Evolutionary conservation across 495 filamentous ascomycete species (phyloP).

Genomic region (Friedmanniomyces simplex): DNA sequence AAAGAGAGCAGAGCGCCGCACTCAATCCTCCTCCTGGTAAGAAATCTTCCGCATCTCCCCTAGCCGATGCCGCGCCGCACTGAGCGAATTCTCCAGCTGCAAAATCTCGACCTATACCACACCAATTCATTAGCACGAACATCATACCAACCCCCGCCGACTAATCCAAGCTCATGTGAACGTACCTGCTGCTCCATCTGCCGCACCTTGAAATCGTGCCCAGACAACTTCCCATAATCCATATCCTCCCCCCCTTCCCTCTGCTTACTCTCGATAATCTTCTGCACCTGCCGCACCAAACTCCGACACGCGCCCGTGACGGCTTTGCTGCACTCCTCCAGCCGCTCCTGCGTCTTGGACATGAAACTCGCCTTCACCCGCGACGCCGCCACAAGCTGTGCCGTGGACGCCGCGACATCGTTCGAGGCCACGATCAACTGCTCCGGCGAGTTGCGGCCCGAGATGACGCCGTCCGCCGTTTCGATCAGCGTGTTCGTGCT

Average conservation of each 20-base stretch:
- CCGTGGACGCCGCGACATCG: slow-evolving; percentile 89
- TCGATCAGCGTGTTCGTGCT: slow-evolving; percentile 95
- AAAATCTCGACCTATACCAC: slow-evolving; percentile 81
- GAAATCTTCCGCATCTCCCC: slow-evolving; percentile 99
- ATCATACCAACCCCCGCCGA: background rate
- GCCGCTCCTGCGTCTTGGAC: slow-evolving; percentile 84
- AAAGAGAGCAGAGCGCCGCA: too few species aligned
- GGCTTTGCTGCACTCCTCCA: slow-evolving; percentile 86
- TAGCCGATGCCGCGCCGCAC: slow-evolving; percentile 68
- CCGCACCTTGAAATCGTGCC: slow-evolving; percentile 93
- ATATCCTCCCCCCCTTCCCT: slow-evolving; percentile 68
- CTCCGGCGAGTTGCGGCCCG: slow-evolving; percentile 80
- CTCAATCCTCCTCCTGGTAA: slow-evolving; percentile 65
- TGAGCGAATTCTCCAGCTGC: slow-evolving; percentile 80
- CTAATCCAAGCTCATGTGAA: slow-evolving; percentile 14
- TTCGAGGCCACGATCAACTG: slow-evolving; percentile 97
- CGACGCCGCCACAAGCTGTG: slow-evolving; percentile 89
- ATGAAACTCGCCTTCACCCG: slow-evolving; percentile 97
- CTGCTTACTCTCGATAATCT: slow-evolving; percentile 78
- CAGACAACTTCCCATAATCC: slow-evolving; percentile 76
- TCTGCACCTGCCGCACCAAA: slow-evolving; percentile 86
- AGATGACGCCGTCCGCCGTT: slow-evolving; percentile 92
- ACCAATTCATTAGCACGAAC: slow-evolving; percentile 4
- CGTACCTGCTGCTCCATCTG: slow-evolving; percentile 99
- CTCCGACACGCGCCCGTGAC: slow-evolving; percentile 80